Evolutionary conservation across 306 rosid genomes (phyloP).

Genomic region (Gillenia trifoliata): DNA sequence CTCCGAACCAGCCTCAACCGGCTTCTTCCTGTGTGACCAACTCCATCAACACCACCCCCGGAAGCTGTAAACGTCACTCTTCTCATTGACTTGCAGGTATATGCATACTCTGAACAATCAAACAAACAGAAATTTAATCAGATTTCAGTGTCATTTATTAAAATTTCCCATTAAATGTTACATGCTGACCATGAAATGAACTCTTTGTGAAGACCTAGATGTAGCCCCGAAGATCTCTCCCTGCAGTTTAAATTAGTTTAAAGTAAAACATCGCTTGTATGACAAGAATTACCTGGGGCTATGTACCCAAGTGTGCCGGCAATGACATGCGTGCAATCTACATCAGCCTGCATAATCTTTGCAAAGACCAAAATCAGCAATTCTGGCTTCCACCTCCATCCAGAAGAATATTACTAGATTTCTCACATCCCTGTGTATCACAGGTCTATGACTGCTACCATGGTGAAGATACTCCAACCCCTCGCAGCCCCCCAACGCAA

Average conservation of each 20-base stretch:
- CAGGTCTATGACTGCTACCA: slow-evolving; percentile 58
- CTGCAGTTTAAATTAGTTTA: not conserved
- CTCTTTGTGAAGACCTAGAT: not conserved
- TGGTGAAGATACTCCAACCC: slow-evolving; percentile 89
- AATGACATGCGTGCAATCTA: slow-evolving; percentile 61
- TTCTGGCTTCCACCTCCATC: slow-evolving; percentile 76
- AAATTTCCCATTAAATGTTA: not conserved
- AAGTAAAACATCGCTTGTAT: not conserved
- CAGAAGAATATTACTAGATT: slow-evolving; percentile 78
- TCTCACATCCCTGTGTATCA: slow-evolving; percentile 85
- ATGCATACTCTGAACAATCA: slow-evolving; percentile 61
- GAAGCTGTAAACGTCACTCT: slow-evolving; percentile 88
- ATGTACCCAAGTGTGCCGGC: slow-evolving; percentile 87
- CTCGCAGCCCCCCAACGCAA: slow-evolving; percentile 84
- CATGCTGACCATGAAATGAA: not conserved
- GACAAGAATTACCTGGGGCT: slow-evolving; percentile 63
- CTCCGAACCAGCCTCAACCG: slow-evolving; percentile 68
- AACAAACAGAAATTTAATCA: slow-evolving; percentile 20
- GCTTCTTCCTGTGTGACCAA: slow-evolving; percentile 70
- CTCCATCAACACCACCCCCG: slow-evolving; percentile 89
- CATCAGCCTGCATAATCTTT: slow-evolving; percentile 62
- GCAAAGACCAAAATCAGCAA: slow-evolving; percentile 95
- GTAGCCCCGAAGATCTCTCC: not conserved
- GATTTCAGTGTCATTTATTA: slow-evolving; percentile 3
- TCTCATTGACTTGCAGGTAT: slow-evolving; percentile 77